Evolutionary conservation across 306 rosid species (phyloP), one percentile per base, ranked within the genome.

Genomic region (Cucurbita maxima): DNA sequence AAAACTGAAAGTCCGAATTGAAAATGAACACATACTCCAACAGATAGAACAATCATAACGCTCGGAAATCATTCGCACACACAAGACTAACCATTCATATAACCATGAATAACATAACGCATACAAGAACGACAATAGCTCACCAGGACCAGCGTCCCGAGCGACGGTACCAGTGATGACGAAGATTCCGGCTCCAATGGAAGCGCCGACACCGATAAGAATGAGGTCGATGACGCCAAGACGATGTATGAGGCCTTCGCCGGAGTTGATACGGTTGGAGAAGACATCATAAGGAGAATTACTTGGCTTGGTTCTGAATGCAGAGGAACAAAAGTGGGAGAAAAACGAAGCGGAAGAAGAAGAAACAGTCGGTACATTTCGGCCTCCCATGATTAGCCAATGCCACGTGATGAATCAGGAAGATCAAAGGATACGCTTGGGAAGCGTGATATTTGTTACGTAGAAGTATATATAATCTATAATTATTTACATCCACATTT

Each of bases 131-230:
- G 7, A 30, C 0, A 58, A 7, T 10, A 44, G 18, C 78, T 61
- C 55, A 94, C 97, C 97, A 0, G 97, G 99, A 2, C 96, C 97
- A 16, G 85, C 77, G 57, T 89, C 97, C n/a, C 78, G 92, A 67
- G 99, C 99, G 52, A 94, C 99, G 74, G 97, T 94, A 48, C 99
- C 97, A 71, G 99, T 94, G 73, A 94, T 80, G 62, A 94, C 96
- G 75, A 94, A 94, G 25, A 91, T 91, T 2, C 99, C 97, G 36
- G 97, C 95, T 20, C 97, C 97, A 22, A 94, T 91, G 74, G 97
- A 94, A n/a, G 97, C 96, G 15, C 96, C 99, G 67, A 94, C 82
- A 10, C 97, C 96, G 61, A 94, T 82, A 58, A 94, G 96, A 10
- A 94, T n/a, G 53, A 94, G 97, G 76, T 94, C 99, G 55, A 91